Percentiles rank a stretch among this genome's conserved stretches.
Conservation (phyloP, 176 grass and related monocot genomes). For the Triticum aestivum region IWGSC_CS_RefSeq_v2.1 NC_057808.1:399789057-399789556, state of each 20-base stretch:
- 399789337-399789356: too few species aligned
- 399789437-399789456: too few species aligned
- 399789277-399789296: neutral
- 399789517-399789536: too few species aligned
- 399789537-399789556: too few species aligned
- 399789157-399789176: neutral
- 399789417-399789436: too few species aligned
- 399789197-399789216: neutral
- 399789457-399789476: too few species aligned
- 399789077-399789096: conserved; percentile 82
- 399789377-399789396: too few species aligned
- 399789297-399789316: neutral
- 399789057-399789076: conserved; percentile 89
- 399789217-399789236: neutral
- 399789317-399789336: too few species aligned
- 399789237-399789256: neutral
- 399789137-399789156: conserved; percentile 36
- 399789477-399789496: too few species aligned
- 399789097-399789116: conserved; percentile 80
- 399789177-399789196: neutral
- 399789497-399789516: too few species aligned
- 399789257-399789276: neutral
- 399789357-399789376: too few species aligned
- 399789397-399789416: too few species aligned
- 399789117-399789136: conserved; percentile 56